Percentiles rank a stretch among this genome's conserved stretches.
Conservation (phyloP, 1,284 basidiomycete species). For the Rhodotorula sp. region DNA sequence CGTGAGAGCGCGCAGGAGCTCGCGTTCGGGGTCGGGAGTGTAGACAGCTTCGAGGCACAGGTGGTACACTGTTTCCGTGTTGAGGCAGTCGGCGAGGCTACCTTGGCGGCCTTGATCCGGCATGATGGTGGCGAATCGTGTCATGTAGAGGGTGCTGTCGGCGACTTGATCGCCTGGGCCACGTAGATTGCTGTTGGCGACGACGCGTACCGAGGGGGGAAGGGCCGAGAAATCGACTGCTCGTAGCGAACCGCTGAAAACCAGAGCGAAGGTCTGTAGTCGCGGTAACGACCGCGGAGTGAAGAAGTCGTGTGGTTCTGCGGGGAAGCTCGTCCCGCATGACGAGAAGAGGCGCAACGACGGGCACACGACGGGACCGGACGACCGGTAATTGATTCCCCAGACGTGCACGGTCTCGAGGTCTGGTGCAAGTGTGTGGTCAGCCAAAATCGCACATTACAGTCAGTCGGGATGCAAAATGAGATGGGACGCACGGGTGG, state of each 20-base stretch:
- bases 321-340: not conserved
- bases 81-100: too few species aligned
- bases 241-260: not conserved
- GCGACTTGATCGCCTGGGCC: not conserved
- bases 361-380: too few species aligned
- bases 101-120: not conserved
- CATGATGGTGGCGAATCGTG: not conserved
- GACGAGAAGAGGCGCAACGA: not conserved
- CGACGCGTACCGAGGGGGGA: not conserved
- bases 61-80: not conserved
- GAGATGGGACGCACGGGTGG: too few species aligned
- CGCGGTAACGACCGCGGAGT: not conserved
- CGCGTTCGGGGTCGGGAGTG: not conserved
- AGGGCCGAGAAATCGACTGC: not conserved
- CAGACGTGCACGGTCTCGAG: too few species aligned
- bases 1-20: not conserved
- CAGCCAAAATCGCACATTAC: too few species aligned
- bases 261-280: not conserved
- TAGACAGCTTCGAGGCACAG: not conserved
- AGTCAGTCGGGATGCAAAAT: too few species aligned
- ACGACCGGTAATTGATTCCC: too few species aligned
- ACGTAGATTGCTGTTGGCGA: not conserved
- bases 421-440: too few species aligned
- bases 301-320: not conserved
- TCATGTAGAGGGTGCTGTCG: not conserved